Conservation (phyloP, 345 rosid species). For the Ricinus communis region DNA sequence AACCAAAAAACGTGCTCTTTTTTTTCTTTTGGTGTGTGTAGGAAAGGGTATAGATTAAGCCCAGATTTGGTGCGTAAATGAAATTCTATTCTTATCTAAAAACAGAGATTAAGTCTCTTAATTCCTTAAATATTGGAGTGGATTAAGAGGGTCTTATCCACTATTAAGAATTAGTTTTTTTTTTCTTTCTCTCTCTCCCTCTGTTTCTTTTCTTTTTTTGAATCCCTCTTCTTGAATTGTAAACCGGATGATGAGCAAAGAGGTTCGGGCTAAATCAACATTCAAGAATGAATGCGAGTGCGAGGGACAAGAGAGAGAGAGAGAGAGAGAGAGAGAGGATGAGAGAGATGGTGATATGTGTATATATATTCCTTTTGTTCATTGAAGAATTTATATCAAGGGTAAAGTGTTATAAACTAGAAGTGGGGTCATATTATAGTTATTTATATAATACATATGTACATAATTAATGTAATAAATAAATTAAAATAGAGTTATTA, state of each 20-base stretch:
- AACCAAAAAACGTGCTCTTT: conserved; percentile 23
- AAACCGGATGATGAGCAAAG: conserved; percentile 48
- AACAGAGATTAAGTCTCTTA: conserved; percentile 17
- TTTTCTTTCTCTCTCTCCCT: conserved; percentile 19
- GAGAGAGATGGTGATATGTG: conserved; percentile 42
- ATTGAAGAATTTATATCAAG: conserved; percentile 16
- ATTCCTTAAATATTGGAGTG: conserved; percentile 31
- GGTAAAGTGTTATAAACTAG: not conserved
- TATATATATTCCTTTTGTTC: conserved; percentile 44
- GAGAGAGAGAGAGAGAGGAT: conserved; percentile 7
- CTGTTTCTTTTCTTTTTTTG: conserved; percentile 22
- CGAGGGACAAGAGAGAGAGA: conserved; percentile 10
- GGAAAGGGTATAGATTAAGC: conserved; percentile 29
- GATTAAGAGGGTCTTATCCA: conserved; percentile 56
- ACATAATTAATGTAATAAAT: not conserved
- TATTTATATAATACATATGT: not conserved
- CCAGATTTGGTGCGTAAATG: conserved; percentile 22
- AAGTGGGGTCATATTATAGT: conserved; percentile 20
- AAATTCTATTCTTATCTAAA: conserved; percentile 19
- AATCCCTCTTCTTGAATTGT: conserved; percentile 27
- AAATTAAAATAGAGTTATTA: too few species aligned
- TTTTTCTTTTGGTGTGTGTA: not conserved
- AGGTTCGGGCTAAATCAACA: conserved; percentile 48
- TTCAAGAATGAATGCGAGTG: conserved; percentile 39
- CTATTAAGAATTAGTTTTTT: conserved; percentile 30